phyloP scores from a whole-genome alignment of 805 yeast species.

The Saccharomycopsis sp. region DNA sequence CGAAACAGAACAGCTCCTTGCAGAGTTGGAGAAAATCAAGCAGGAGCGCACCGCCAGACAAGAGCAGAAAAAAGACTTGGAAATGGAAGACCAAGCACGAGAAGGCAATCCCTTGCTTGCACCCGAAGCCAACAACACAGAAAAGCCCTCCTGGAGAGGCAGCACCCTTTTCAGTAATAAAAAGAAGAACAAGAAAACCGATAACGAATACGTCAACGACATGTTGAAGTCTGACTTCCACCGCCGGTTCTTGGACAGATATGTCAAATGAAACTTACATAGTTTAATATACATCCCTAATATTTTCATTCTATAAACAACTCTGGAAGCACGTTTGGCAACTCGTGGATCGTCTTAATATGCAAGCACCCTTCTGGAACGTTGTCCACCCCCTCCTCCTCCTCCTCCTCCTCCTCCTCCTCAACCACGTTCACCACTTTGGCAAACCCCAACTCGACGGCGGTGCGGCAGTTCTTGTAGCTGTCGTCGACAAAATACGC shows the following conservation, averaged over 20 bases:
- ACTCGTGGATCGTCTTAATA: conserved; percentile 49
- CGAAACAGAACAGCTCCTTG: conserved; percentile 5
- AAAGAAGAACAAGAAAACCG: conserved; percentile 1
- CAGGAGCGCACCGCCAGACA: conserved; percentile 2
- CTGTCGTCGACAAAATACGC: conserved; percentile 86
- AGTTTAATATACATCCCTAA: too few species aligned
- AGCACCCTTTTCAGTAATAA: conserved; percentile 14
- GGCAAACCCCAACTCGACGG: conserved; percentile 62
- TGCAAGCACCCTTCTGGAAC: conserved; percentile 39
- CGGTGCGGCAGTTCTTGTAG: conserved; percentile 67
- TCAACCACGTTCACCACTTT: conserved; percentile 70
- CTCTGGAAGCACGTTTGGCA: conserved; percentile 44
- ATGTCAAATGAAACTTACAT: conserved; percentile 2
- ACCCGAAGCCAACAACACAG: not conserved
- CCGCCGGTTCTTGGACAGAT: conserved; percentile 10
- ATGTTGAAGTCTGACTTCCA: conserved; percentile 16
- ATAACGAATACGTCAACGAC: conserved; percentile 8
- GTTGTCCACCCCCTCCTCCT: conserved; percentile 39
- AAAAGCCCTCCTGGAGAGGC: conserved; percentile 3
- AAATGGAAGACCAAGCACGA: conserved; percentile 3
- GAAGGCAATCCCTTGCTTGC: conserved; percentile 15
- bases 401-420: conserved; percentile 43
- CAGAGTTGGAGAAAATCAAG: conserved; percentile 8
- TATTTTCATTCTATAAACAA: conserved; percentile 36
- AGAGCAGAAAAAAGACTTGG: conserved; percentile 6